Base-by-base conservation (phyloP, 2,329 filamentous ascomycete genomes). In the Colletotrichum melonis region DNA sequence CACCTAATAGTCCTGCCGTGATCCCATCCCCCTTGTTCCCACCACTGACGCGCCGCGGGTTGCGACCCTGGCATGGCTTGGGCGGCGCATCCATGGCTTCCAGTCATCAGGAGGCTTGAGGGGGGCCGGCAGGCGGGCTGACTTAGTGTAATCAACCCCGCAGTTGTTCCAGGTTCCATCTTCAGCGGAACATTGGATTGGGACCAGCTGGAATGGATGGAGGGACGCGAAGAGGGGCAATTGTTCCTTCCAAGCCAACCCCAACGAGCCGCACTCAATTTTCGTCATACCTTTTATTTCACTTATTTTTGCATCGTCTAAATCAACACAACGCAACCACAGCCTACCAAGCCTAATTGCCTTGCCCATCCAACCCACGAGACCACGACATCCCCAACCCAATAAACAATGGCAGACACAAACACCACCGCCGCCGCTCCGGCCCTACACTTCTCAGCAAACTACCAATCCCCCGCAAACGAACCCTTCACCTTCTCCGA, bases 381-480 rank as follows among this genome's bases (percentile, higher is more conserved):
- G 63, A 32, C 26, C 12, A 16, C 26, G 38, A 32, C n/a, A 54
- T 8, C 22, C 6, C 42, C 19, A 54, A 42, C 1, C 1, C n/a
- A 16, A 42, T 54, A 11, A 42, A 71, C 12, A 12, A 73, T 72
- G 72, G n/a, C 52, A 35, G 32, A 64, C 49, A 26, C 57, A 63
- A 72, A 64, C 69, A 54, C 52, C 55, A 30, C 54, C 42, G 24
- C 59, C 11, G 49, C 69, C 32, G 66, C 67, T n/a, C 49, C 58
- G 46, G 63, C 49, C 69, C 46, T 69, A 73, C 38, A 26, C n/a
- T 83, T 91, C 71, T 82, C 82, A 49, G 89, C 88, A 63, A 83
- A 83, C 60, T 93, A 93, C 84, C 81, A 81, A n/a, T 89, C 89
- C 16, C 83, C 88, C 6, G 78, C 82, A 71, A 88, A 85, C 80